Evolutionary conservation across 441 rosid species (phyloP).

Genomic region (Pelargonium myrrhifolium): DNA sequence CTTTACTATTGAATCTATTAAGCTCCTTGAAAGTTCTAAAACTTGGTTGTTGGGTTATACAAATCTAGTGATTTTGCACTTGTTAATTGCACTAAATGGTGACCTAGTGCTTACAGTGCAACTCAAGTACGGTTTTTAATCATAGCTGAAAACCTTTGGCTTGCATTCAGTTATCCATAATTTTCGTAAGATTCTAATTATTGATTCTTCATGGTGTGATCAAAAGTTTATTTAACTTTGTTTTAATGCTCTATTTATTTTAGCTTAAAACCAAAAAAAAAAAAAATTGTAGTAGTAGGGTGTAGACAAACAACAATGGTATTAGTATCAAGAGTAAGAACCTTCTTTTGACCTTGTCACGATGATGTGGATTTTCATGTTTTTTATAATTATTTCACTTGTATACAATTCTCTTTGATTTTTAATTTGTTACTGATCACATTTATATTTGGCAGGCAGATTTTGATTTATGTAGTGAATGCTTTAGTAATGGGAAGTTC

Average conservation of each 20-base stretch:
- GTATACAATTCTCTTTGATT: not conserved
- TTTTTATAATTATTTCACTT: constrained; percentile 11
- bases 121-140: not conserved
- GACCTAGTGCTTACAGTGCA: not conserved
- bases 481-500: constrained; percentile 79
- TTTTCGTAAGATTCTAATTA: not conserved
- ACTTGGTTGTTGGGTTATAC: not conserved
- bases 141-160: not conserved
- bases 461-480: constrained; percentile 92
- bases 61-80: not conserved
- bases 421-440: constrained; percentile 26
- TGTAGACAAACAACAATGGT: not conserved
- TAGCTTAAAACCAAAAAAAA: not conserved
- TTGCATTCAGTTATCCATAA: not conserved
- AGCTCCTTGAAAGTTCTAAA: not conserved
- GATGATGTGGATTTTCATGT: not conserved
- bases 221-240: not conserved
- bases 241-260: not conserved
- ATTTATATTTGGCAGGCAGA: constrained; percentile 75
- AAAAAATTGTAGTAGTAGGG: not conserved
- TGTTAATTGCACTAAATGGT: not conserved
- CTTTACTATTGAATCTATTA: not conserved
- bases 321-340: not conserved
- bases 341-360: not conserved
- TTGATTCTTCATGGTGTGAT: not conserved